Evolutionary conservation across 768 basidiomycete genomes (phyloP), one percentile per base, ranked within the genome.

Genomic region (Hirschioporus abietinus): DNA sequence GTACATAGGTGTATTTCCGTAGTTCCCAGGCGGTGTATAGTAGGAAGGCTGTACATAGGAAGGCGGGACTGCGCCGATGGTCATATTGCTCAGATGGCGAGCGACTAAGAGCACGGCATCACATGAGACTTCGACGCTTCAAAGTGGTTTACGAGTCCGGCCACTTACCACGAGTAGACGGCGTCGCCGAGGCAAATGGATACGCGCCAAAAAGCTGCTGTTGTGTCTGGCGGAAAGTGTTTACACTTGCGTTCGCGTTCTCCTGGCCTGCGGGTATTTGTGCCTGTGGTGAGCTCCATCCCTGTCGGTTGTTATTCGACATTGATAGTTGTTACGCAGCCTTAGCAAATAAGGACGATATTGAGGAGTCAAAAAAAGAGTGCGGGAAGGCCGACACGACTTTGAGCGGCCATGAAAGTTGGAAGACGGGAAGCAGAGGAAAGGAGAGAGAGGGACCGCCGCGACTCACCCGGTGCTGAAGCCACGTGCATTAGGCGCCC

Each of bases 101-200:
- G 89, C 81, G 58, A 89, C 92, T 93, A 67, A 1, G 62, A 27
- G 20, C 64, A 35, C n/a, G 27, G 10, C 18, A 26, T 25, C 25
- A 3, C 17, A 66, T 52, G 4, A 52, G 42, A 3, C 42, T 20
- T 52, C 42, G 8, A 30, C 2, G 4, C 30, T 30, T 52, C 15
- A 52, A 36, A 59, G 27, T 69, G n/a, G 73, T 65, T 71, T 73
- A 73, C 69, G 73, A 67, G 68, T 60, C 18, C 61, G 52, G 60
- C 35, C 59, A 71, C 77, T 68, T 72, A 91, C 92, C 90, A 72
- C 93, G 91, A 42, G 86, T 81, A 8, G 90, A 84, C n/a, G 91
- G 90, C 4, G 88, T 90, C 27, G 88, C 87, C 67, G 91, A 92
- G 52, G 88, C 88, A 71, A 88, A 82, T 52, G 92, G 89, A 74